Evolutionary conservation across 176 grass and related monocot species (phyloP).

Genomic region (Elaeis guineensis): DNA sequence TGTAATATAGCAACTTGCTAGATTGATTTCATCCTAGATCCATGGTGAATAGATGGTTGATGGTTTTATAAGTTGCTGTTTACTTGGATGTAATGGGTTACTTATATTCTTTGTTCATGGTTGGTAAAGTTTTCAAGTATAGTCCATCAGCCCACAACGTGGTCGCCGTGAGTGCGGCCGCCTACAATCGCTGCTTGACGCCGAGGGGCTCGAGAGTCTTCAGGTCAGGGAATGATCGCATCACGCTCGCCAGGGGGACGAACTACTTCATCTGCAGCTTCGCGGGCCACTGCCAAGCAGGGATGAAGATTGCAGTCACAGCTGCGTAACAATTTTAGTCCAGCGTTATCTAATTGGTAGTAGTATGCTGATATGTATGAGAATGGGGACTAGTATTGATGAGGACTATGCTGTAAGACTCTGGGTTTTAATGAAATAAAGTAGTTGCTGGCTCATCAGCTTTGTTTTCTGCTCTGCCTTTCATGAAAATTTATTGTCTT

Average conservation of each 20-base stretch:
- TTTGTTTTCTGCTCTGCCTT: too few relatives aligned
- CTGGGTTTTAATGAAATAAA: too few relatives aligned
- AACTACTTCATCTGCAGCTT: constrained; percentile 86
- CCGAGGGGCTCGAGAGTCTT: constrained; percentile 25
- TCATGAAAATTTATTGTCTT: too few relatives aligned
- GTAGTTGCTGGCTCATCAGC: too few relatives aligned
- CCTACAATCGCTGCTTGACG: constrained; percentile 43
- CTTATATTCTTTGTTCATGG: neutral
- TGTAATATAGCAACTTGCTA: neutral
- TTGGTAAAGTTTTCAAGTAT: constrained; percentile 70
- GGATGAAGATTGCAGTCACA: constrained; percentile 80
- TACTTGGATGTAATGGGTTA: too few relatives aligned
- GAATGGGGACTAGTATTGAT: too few relatives aligned
- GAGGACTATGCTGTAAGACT: too few relatives aligned
- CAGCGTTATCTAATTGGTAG: too few relatives aligned
- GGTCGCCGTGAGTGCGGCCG: constrained; percentile 44
- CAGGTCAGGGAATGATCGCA: constrained; percentile 61
- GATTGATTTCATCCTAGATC: neutral
- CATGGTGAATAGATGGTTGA: neutral
- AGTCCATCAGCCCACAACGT: constrained; percentile 61
- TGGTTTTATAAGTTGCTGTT: neutral
- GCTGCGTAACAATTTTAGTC: constrained; percentile 28
- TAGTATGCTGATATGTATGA: too few relatives aligned
- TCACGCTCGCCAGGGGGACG: constrained; percentile 57
- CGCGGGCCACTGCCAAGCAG: constrained; percentile 61